Base-by-base conservation (phyloP, 371 early-diverging fungal genomes). In the Mortierella sp. region DNA sequence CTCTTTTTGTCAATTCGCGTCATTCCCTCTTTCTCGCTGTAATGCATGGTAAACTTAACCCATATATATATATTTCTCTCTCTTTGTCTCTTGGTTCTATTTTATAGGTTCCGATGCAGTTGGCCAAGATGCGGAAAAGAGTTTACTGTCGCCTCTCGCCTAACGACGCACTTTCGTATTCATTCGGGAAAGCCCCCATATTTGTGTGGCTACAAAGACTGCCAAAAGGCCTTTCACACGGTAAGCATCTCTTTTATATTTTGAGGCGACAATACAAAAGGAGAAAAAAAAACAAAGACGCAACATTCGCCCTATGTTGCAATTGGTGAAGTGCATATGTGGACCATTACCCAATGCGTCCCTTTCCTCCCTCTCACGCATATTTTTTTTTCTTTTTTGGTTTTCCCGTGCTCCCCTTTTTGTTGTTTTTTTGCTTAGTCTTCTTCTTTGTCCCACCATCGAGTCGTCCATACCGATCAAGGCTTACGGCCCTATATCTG, bases 51-150 rank as follows among this genome's bases (percentile, higher is more conserved):
- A 19, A 19, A 19, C 34, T 58, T 58, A 31, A 6, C 19, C n/a
- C n/a, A n/a, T n/a, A n/a, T n/a, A n/a, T n/a, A n/a, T n/a, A n/a
- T n/a, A n/a, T n/a, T n/a, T n/a, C n/a, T n/a, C n/a, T n/a, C n/a
- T n/a, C n/a, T n/a, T n/a, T n/a, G n/a, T n/a, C n/a, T n/a, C n/a
- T 13, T 19, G 19, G 29, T 31, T 22, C 19, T 29, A 7, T 34
- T 19, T 34, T 34, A 24, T 71, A 82, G 83, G 53, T 83, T 69
- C 50, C 83, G 83, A 19, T 83, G 83, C 63, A 78, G 83, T 53
- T 83, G 83, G 83, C 83, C 83, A 43, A 58, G 83, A 40, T 83
- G 83, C 50, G 83, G 83, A 40, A 83, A 83, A 31, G 83, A 83
- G 64, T 83, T 83, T 39, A 78, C 78, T 1, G 79, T 83, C 2